Conservation (phyloP, 1,284 basidiomycete species). For the Sporisorium exsertum region DNA sequence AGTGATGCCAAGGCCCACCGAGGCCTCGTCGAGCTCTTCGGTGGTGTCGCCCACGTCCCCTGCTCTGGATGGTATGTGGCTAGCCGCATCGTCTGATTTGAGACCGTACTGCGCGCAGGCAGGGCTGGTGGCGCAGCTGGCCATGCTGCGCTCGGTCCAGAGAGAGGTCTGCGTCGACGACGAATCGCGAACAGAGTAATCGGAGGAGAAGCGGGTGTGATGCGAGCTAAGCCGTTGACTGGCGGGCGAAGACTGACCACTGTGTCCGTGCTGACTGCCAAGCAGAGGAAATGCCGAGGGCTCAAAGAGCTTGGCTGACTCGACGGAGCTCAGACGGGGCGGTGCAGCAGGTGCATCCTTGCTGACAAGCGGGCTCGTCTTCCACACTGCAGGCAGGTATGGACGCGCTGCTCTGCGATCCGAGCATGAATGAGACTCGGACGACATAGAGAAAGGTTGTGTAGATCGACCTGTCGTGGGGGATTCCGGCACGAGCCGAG, state of each 20-base stretch:
- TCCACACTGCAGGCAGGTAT: conserved; percentile 30
- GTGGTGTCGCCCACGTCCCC: conserved; percentile 20
- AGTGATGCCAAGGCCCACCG: conserved; percentile 49
- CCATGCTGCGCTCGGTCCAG: conserved; percentile 44
- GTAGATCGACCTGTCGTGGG: conserved; percentile 6
- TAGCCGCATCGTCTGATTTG: conserved; percentile 7
- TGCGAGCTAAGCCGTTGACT: conserved; percentile 28
- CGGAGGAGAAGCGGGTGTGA: conserved; percentile 32
- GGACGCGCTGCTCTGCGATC: conserved; percentile 20
- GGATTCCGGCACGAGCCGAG: conserved; percentile 20
- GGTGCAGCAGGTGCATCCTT: conserved; percentile 6
- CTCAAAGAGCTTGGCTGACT: conserved; percentile 13
- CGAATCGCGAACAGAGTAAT: conserved; percentile 36
- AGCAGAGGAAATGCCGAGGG: conserved; percentile 10
- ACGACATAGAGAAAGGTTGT: conserved; percentile 3
- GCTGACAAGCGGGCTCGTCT: conserved; percentile 4
- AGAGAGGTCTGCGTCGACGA: conserved; percentile 41
- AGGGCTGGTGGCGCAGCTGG: conserved; percentile 47
- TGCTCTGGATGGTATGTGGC: background rate
- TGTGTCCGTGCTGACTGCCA: conserved; percentile 8
- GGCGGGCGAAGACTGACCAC: conserved; percentile 14
- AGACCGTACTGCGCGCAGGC: conserved; percentile 25
- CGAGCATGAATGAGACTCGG: background rate
- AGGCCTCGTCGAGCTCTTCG: conserved; percentile 42
- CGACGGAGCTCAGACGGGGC: conserved; percentile 19